Percentiles rank a stretch among this genome's conserved stretches.
Evolutionary conservation across 352 stramenopile genomes (phyloP).

Genomic region (Pythium brassicae): DNA sequence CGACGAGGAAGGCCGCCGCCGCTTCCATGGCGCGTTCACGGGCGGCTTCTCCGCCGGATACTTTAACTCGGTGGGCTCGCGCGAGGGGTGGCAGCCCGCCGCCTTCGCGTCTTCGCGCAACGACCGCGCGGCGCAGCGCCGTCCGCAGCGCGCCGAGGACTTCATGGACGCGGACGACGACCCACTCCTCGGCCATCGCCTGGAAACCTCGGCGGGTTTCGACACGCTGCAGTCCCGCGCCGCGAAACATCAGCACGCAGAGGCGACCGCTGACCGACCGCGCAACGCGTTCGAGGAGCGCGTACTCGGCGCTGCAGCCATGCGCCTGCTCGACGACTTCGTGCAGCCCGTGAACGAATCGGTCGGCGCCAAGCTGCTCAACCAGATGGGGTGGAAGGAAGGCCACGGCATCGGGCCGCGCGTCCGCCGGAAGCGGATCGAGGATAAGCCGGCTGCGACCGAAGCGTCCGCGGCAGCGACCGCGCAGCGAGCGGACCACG

Average conservation of each 20-base stretch:
- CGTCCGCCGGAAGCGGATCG: constrained; percentile 44
- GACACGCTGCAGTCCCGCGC: constrained; percentile 43
- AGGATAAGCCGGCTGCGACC: constrained; percentile 11
- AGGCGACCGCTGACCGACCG: neutral
- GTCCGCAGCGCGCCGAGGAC: constrained; percentile 78
- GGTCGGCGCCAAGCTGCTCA: constrained; percentile 79
- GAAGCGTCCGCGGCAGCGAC: too few species aligned
- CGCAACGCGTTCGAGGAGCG: constrained; percentile 13
- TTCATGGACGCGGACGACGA: constrained; percentile 95
- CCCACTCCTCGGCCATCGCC: constrained; percentile 73
- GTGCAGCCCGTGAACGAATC: constrained; percentile 68
- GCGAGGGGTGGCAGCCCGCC: constrained; percentile 85
- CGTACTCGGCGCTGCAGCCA: constrained; percentile 9
- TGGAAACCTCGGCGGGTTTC: constrained; percentile 67
- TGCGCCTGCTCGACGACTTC: constrained; percentile 69
- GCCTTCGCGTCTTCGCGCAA: constrained; percentile 80
- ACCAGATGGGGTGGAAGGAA: constrained; percentile 90
- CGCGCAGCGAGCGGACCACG: constrained; percentile 10
- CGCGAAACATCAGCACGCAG: constrained; percentile 23
- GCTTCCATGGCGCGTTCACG: constrained; percentile 94
- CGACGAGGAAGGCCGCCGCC: constrained; percentile 61
- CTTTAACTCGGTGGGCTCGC: constrained; percentile 91
- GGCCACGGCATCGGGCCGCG: constrained; percentile 84
- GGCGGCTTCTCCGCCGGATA: constrained; percentile 92
- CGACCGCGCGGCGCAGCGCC: constrained; percentile 14